These are phyloP conservation scores for Pezicula radicicola DNA, from an alignment of 2,329 filamentous ascomycete genomes.

Conservation along the genomic window DNA sequence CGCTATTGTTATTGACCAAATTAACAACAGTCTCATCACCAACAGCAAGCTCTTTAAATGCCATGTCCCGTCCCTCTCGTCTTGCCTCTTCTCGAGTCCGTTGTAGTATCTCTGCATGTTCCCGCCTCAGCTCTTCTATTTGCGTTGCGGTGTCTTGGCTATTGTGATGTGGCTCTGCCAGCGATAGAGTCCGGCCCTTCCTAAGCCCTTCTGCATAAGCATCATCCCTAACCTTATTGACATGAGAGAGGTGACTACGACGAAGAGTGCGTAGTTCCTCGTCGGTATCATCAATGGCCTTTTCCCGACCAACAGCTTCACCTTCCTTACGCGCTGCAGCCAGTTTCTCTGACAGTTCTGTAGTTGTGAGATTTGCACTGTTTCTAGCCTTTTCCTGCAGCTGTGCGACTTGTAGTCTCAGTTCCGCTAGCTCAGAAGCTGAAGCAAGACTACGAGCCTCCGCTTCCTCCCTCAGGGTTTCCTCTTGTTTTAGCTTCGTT, in stretches of 20 bases:
- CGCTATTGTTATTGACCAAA: neutral
- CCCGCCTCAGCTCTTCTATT: neutral
- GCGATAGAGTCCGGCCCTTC: neutral
- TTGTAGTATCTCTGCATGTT: neutral
- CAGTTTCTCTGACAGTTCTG: neutral
- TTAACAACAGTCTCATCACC: neutral
- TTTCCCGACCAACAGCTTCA: neutral
- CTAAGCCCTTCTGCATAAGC: constrained; percentile 4
- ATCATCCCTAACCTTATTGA: constrained; percentile 2
- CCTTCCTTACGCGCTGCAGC: neutral
- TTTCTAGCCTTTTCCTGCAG: neutral
- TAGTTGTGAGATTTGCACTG: neutral
- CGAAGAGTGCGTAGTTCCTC: neutral
- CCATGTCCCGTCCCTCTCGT: constrained; percentile 2
- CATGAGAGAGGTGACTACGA: constrained; percentile 1
- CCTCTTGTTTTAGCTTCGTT: neutral
- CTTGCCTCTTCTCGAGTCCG: neutral
- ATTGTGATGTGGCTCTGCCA: neutral
- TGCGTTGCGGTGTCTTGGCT: neutral
- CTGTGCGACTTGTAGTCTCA: neutral
- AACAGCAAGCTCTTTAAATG: constrained; percentile 7
- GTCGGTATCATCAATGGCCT: constrained; percentile 7
- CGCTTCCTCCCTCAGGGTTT: neutral
- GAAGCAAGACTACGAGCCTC: neutral
- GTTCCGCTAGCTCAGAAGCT: neutral